Evolutionary conservation across 768 basidiomycete species (phyloP).

Genomic region (Phanerodontia chrysosporium): DNA sequence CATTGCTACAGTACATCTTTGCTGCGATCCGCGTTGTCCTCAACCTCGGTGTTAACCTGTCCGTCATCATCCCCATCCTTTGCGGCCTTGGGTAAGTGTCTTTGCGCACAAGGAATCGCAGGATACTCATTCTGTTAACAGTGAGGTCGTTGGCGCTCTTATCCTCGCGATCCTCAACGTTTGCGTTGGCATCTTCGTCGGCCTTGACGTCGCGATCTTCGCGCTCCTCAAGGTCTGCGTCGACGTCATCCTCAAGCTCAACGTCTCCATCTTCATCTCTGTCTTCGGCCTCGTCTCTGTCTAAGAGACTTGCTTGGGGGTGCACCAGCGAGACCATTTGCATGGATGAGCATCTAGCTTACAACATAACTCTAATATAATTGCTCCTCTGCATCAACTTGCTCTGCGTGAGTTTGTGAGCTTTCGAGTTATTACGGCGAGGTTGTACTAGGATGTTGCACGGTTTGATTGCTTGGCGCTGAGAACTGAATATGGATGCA

Average conservation of each 20-base stretch:
- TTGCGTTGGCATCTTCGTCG: slow-evolving; percentile 19
- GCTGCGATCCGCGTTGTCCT: slow-evolving; percentile 23
- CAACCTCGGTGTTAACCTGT: slow-evolving; percentile 9
- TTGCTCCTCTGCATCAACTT: background rate
- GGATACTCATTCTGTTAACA: background rate
- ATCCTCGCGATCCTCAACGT: slow-evolving; percentile 20
- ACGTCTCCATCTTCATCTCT: slow-evolving; percentile 17
- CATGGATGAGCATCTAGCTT: background rate
- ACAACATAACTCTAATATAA: background rate
- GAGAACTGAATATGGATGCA: too few species aligned
- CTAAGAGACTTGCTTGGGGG: background rate
- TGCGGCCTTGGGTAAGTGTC: slow-evolving; percentile 21
- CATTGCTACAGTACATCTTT: slow-evolving; percentile 24
- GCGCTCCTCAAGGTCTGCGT: slow-evolving; percentile 19
- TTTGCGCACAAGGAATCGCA: background rate
- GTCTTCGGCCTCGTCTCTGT: slow-evolving; percentile 22
- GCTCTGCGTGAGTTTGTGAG: background rate
- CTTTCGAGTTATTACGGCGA: too few species aligned
- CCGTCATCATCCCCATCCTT: slow-evolving; percentile 20
- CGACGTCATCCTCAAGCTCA: slow-evolving; percentile 21
- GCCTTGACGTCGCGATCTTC: slow-evolving; percentile 21
- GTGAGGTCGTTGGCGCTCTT: slow-evolving; percentile 21
- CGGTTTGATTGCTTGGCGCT: too few species aligned
- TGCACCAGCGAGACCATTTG: background rate
- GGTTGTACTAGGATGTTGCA: too few species aligned